Base-by-base conservation (phyloP, 2,329 filamentous ascomycete genomes). In the Graphiopsis chlorocephala region DNA sequence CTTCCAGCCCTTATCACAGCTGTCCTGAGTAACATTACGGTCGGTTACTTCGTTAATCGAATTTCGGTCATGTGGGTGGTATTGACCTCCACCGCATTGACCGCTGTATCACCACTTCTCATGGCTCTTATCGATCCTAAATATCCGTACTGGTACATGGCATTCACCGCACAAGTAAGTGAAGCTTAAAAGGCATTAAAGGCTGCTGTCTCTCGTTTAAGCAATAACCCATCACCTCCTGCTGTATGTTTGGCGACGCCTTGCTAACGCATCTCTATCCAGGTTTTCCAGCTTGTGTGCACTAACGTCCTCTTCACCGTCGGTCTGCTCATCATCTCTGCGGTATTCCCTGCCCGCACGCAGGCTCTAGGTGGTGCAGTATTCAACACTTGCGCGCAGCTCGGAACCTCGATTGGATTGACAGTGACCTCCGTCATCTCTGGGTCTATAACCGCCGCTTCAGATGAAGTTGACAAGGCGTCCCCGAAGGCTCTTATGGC, bases 101-200 rank as follows among this genome's bases (percentile, higher is more conserved):
- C 66, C 14, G 71, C 75, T 10, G 67, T 77, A 2, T 77, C 78
- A 0, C 78, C 79, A 2, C 69, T 84, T 1, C 74, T 84, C 10
- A 81, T 85, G 80, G 81, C 81, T 4, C 66, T 84, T 28, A 76
- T 82, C 31, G 74, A 81, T 26, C 80, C 81, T 0, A 63, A 70
- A 1, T 82, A 78, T 79, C 74, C 76, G 1, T 85, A 83, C 72
- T 86, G 82, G 82, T 65, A 67, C 56, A 64, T 64, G 64, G 67
- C 69, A 7, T 72, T 72, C 59, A 63, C 56, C 50, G 70, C 69
- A 28, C 65, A 48, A 38, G 31, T 69, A 62, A 58, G 59, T 47
- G 25, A 57, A 31, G 23, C 42, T 50, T 29, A 7, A 25, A 26
- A 12, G 4, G 3, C 25, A 8, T 29, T 29, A 52, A 3, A 52